Evolutionary conservation across 805 yeast species (phyloP).

Genomic region (Wickerhamomyces hampshirensis): DNA sequence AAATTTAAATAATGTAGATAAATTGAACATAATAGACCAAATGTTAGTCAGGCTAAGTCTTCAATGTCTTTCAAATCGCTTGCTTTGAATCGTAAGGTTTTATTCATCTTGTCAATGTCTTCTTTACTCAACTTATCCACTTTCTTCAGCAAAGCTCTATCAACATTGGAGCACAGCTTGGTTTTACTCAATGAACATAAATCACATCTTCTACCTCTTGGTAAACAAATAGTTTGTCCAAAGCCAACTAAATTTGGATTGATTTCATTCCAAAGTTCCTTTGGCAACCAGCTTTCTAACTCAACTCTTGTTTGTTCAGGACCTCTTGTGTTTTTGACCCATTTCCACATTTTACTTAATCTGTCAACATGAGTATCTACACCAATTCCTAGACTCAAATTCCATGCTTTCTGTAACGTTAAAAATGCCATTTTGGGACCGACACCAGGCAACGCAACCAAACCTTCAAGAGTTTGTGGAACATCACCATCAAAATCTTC

Average conservation of each 20-base stretch:
- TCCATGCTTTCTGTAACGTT: constrained; percentile 80
- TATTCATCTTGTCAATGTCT: constrained; percentile 18
- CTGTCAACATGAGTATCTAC: constrained; percentile 91
- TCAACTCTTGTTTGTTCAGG: constrained; percentile 74
- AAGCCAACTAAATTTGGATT: constrained; percentile 88
- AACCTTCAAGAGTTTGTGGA: constrained; percentile 63
- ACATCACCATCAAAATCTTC: constrained; percentile 58
- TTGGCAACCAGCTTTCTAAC: constrained; percentile 71
- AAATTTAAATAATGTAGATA: not conserved
- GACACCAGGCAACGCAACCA: constrained; percentile 77
- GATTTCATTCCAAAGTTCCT: constrained; percentile 72
- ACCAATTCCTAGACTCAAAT: constrained; percentile 74
- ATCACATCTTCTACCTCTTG: constrained; percentile 68
- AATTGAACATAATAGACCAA: constrained; percentile 1
- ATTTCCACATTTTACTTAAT: constrained; percentile 71
- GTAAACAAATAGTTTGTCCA: constrained; percentile 84
- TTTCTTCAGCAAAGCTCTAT: constrained; percentile 37
- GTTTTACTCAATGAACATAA: constrained; percentile 52
- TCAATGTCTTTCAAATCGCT: constrained; percentile 30
- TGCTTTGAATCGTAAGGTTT: constrained; percentile 40
- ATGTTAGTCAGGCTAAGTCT: constrained; percentile 21
- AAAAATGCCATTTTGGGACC: constrained; percentile 95
- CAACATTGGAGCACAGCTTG: constrained; percentile 55
- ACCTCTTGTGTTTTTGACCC: constrained; percentile 55
- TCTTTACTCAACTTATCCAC: constrained; percentile 20